phyloP scores from a whole-genome alignment of 148 eudicot genomes.

The Arctostaphylos glauca region DNA sequence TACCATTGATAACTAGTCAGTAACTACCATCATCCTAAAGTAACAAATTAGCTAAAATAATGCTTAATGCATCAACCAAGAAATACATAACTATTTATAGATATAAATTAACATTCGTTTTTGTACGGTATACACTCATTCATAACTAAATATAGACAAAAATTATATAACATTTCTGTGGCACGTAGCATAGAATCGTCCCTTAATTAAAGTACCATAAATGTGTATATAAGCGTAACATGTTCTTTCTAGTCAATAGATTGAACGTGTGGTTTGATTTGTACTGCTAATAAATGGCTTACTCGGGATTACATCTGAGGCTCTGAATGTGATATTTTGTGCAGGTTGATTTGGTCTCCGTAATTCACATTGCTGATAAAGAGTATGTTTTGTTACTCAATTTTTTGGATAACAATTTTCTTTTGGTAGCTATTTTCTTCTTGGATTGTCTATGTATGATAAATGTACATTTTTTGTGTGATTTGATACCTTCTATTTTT shows the following conservation, averaged over 20 bases:
- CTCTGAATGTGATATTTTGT: conserved; percentile 12
- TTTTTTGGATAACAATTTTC: not conserved
- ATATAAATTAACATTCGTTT: not conserved
- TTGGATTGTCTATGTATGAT: not conserved
- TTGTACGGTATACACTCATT: not conserved
- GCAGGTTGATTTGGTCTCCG: conserved; percentile 98
- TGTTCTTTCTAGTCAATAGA: not conserved
- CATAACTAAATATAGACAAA: not conserved
- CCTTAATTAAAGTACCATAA: not conserved
- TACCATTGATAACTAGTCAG: too few species aligned
- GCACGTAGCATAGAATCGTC: not conserved
- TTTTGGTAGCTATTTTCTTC: not conserved
- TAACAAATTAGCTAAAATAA: not conserved
- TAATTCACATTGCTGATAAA: conserved; percentile 92
- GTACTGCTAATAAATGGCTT: not conserved
- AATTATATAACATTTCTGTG: not conserved
- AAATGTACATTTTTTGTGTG: not conserved
- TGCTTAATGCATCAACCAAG: not conserved
- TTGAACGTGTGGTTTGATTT: not conserved
- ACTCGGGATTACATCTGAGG: not conserved
- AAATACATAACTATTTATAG: not conserved
- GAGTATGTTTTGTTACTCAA: conserved; percentile 51
- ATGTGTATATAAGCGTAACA: not conserved
- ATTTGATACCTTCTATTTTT: not conserved
- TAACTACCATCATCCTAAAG: not conserved